A percentile compares a stretch with the other conserved stretches of the same genome.
Evolutionary conservation across 768 basidiomycete species (phyloP).

Genomic region (Lactarius tabidus): DNA sequence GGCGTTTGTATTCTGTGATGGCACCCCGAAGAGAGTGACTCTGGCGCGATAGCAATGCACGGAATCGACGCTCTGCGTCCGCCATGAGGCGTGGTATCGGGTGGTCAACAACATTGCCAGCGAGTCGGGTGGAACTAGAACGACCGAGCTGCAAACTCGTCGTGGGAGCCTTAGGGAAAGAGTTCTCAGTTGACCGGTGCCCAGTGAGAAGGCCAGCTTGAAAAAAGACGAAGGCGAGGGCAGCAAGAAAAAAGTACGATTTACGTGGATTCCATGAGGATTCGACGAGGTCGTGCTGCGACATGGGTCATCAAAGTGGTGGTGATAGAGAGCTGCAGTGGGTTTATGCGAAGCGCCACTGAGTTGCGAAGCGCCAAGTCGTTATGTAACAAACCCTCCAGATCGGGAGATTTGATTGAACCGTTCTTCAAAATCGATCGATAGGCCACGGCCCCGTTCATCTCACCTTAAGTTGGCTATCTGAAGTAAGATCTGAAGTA

Average conservation of each 20-base stretch:
- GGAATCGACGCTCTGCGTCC: slow-evolving; percentile 74
- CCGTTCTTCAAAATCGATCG: too few relatives aligned
- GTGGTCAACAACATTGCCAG: slow-evolving; percentile 43
- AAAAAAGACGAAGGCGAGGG: slow-evolving; percentile 31
- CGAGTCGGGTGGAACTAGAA: slow-evolving; percentile 22
- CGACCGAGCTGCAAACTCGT: slow-evolving; percentile 28
- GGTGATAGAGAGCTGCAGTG: background rate
- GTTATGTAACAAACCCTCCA: background rate
- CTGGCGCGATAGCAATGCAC: slow-evolving; percentile 62
- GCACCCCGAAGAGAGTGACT: slow-evolving; percentile 77
- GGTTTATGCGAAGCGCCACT: background rate
- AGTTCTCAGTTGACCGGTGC: slow-evolving; percentile 25
- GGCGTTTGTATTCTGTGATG: slow-evolving; percentile 71
- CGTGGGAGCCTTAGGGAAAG: slow-evolving; percentile 30
- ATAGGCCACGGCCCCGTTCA: too few relatives aligned
- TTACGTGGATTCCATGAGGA: slow-evolving; percentile 9
- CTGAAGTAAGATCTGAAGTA: too few relatives aligned
- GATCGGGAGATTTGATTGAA: background rate
- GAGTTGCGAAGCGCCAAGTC: background rate
- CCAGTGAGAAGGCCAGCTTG: slow-evolving; percentile 36
- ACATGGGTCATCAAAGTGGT: slow-evolving; percentile 19
- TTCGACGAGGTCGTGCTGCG: slow-evolving; percentile 13
- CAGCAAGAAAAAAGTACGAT: slow-evolving; percentile 28
- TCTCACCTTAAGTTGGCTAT: too few relatives aligned
- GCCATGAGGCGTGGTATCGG: slow-evolving; percentile 84